Evolutionary conservation across 768 basidiomycete species (phyloP), one percentile per base, ranked within the genome.

Genomic region (Dictyophora rubrovolvata): DNA sequence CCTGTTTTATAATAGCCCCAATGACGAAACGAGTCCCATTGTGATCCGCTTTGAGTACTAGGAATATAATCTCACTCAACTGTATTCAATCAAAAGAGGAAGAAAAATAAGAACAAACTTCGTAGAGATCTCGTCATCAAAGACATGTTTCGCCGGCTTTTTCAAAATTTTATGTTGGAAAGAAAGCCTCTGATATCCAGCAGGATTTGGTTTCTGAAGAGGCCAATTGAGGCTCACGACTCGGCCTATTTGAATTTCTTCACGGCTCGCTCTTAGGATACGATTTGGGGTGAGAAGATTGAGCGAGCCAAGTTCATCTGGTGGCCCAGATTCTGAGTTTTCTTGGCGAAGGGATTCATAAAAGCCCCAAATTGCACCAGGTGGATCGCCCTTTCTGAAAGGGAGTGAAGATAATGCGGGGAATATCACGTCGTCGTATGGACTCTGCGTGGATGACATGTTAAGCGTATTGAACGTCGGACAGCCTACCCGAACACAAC

Each of bases 281-380:
- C 55, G 55, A 21, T 56, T 47, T 21, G 57, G 57, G 11, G 61
- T 62, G 48, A 62, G 58, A 18, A 62, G 54, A 49, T 62, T 62
- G 37, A 62, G 28, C 37, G 61, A 49, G 5, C 61, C 61, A 35
- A 62, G 61, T 52, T 60, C 23, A 35, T 62, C 61, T 18, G 33
- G 53, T 54, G 49, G 42, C n/a, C n/a, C 42, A 12, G 42, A 14
- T 4, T 12, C 4, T 42, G 42, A 42, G 10, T n/a, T n/a, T 12
- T n/a, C 42, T 14, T 12, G 2, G 12, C 12, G 14, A 23, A 56
- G 46, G 23, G 9, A 46, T 33, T 56, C 55, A 48, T 56, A 56
- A 23, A 56, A 56, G 21, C 55, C 55, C 55, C 55, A 56, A 12
- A 56, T 56, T 12, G 55, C 55, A n/a, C 55, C 34, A 9, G 35